These are phyloP conservation scores for Megacollybia platyphylla DNA, from an alignment of 1,284 basidiomycete species.

Conservation along the genomic window DNA sequence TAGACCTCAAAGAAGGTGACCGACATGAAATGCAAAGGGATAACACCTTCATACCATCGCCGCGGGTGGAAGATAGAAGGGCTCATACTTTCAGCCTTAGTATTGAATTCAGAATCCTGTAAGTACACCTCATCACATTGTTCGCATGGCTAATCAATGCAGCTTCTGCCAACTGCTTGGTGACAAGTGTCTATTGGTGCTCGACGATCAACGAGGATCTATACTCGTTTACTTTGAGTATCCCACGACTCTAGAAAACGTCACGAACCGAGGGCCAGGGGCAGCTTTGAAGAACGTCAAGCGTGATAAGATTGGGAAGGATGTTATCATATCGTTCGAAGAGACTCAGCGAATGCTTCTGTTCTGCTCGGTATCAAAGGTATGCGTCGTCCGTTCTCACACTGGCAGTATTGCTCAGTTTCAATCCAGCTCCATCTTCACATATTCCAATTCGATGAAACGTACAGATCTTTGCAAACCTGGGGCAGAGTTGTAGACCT, in stretches of 20 bases:
- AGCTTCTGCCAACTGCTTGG: constrained; percentile 25
- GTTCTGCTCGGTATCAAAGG: constrained; percentile 27
- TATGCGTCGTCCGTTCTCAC: constrained; percentile 7
- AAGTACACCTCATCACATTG: not conserved
- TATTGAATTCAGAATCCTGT: not conserved
- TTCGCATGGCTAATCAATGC: not conserved
- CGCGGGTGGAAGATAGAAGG: constrained; percentile 11
- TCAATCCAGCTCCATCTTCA: constrained; percentile 22
- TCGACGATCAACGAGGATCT: constrained; percentile 19
- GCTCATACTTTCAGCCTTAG: not conserved
- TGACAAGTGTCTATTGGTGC: constrained; percentile 26
- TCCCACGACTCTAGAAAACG: constrained; percentile 16
- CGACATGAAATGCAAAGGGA: constrained; percentile 27
- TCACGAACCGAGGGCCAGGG: constrained; percentile 11
- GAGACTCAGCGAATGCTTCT: constrained; percentile 33
- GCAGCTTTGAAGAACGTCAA: constrained; percentile 19
- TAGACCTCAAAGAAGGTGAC: constrained; percentile 28
- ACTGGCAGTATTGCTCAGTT: not conserved
- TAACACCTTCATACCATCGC: constrained; percentile 21
- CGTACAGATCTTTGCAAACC: constrained; percentile 20
- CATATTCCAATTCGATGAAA: constrained; percentile 32
- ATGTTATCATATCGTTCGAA: constrained; percentile 32
- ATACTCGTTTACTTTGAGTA: constrained; percentile 26
- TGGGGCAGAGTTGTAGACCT: constrained; percentile 27
- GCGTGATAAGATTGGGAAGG: constrained; percentile 29